Percentiles rank a stretch among this genome's conserved stretches.
phyloP scores from a whole-genome alignment of 331 rosid genomes.

The Quercus phellos region DNA sequence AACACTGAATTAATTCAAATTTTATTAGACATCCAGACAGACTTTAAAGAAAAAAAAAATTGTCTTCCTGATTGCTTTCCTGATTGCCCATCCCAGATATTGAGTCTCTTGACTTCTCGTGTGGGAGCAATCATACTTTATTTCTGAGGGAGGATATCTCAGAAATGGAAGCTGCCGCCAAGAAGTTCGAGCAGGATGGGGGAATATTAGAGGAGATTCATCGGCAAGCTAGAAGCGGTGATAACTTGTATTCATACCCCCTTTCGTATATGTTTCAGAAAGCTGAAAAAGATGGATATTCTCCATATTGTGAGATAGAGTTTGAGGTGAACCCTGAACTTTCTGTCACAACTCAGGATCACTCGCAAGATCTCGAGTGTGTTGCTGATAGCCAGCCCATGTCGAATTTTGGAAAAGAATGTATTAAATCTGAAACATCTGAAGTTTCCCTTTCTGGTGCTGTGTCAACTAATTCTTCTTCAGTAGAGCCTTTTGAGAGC shows the following conservation, averaged over 20 bases:
- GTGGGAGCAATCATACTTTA: slow-evolving; percentile 61
- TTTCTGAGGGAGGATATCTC: slow-evolving; percentile 62
- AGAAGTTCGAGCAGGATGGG: slow-evolving; percentile 68
- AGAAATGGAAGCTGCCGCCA: slow-evolving; percentile 85
- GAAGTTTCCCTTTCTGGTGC: slow-evolving; percentile 52
- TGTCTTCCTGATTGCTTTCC: slow-evolving; percentile 12
- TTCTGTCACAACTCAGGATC: slow-evolving; percentile 30
- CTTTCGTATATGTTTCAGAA: slow-evolving; percentile 42
- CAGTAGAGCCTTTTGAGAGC: slow-evolving; percentile 43
- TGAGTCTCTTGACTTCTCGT: slow-evolving; percentile 56
- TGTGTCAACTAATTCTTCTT: slow-evolving; percentile 49
- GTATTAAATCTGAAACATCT: slow-evolving; percentile 33
- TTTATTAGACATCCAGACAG: not conserved
- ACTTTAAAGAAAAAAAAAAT: not conserved
- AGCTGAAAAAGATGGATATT: slow-evolving; percentile 62
- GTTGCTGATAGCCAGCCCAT: slow-evolving; percentile 30
- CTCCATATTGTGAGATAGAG: slow-evolving; percentile 58
- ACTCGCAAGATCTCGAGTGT: slow-evolving; percentile 30
- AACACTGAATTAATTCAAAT: not conserved
- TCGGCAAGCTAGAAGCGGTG: slow-evolving; percentile 38
- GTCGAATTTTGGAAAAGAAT: slow-evolving; percentile 24
- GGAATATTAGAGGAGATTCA: slow-evolving; percentile 44
- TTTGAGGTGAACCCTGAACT: slow-evolving; percentile 41
- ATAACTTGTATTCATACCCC: slow-evolving; percentile 61
- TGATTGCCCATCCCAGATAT: slow-evolving; percentile 40